Percentiles rank a stretch among this genome's conserved stretches.
Conservation (phyloP, 2,329 filamentous ascomycete species). For the Cryphonectria parasitica region DNA sequence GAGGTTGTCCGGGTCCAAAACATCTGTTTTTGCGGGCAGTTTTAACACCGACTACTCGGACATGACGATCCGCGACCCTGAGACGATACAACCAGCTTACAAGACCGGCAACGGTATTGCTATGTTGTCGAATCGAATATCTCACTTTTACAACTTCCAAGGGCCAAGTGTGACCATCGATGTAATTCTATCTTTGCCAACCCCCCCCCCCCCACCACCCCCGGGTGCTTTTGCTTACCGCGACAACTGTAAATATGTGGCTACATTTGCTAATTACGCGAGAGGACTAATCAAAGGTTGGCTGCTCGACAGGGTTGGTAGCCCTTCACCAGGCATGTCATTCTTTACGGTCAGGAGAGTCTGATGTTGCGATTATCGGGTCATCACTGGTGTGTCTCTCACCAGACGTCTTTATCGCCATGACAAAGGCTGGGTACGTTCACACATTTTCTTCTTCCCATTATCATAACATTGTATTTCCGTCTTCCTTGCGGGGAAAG, state of each 20-base stretch:
- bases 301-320: constrained; percentile 45
- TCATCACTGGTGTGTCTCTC: constrained; percentile 18
- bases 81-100: constrained; percentile 37
- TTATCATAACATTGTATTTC: too few relatives aligned
- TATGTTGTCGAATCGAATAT: constrained; percentile 43
- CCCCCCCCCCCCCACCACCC: too few relatives aligned
- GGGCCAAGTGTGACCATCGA: constrained; percentile 48
- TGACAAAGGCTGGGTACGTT: constrained; percentile 16
- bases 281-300: constrained; percentile 24
- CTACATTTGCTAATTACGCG: too few relatives aligned
- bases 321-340: constrained; percentile 45
- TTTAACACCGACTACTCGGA: constrained; percentile 37
- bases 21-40: constrained; percentile 40
- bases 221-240: too few relatives aligned
- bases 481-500: too few relatives aligned
- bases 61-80: constrained; percentile 37
- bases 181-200: constrained; percentile 32
- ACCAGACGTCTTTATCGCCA: constrained; percentile 25
- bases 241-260: too few relatives aligned
- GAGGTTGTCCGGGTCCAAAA: constrained; percentile 34
- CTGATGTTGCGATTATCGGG: constrained; percentile 20
- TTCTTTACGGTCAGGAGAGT: constrained; percentile 42
- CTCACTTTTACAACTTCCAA: constrained; percentile 44
- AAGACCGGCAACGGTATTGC: constrained; percentile 35
- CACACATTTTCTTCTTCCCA: background rate